phyloP scores from a whole-genome alignment of 768 basidiomycete species.

The Leucocoprinus leucothites region DNA sequence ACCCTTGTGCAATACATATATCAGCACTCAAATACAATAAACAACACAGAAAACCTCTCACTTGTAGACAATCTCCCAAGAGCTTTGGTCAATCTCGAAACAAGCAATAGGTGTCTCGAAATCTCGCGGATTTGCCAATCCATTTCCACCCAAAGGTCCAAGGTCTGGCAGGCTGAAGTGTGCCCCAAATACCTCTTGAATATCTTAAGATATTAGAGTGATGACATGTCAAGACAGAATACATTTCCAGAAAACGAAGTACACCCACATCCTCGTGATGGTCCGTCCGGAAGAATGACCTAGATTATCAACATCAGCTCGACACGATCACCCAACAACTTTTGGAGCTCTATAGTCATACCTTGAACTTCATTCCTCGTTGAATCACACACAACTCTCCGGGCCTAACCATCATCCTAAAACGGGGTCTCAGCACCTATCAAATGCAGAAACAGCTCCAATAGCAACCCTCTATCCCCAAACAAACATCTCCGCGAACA shows the following conservation, averaged over 20 bases:
- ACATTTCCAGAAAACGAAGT: neutral
- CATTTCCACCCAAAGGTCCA: constrained; percentile 62
- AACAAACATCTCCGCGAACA: too few relatives aligned
- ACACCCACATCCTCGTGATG: constrained; percentile 56
- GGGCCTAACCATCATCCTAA: constrained; percentile 57
- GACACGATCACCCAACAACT: neutral
- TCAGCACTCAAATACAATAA: neutral
- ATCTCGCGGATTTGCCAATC: constrained; percentile 63
- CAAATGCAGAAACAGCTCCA: too few relatives aligned
- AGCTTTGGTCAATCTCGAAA: constrained; percentile 62
- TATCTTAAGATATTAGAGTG: constrained; percentile 33
- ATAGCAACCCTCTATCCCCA: too few relatives aligned
- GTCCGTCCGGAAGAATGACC: constrained; percentile 54
- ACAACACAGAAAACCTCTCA: constrained; percentile 15
- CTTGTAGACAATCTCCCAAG: constrained; percentile 58
- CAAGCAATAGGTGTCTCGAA: constrained; percentile 63
- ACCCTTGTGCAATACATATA: constrained; percentile 32
- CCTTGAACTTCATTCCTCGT: constrained; percentile 67
- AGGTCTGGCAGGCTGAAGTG: constrained; percentile 65
- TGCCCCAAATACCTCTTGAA: constrained; percentile 60
- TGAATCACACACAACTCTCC: constrained; percentile 67
- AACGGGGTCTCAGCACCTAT: too few relatives aligned
- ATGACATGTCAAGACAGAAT: too few relatives aligned
- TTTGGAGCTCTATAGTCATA: constrained; percentile 17
- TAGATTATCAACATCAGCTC: constrained; percentile 12